Conservation (phyloP, 805 yeast genomes). For the Cyberlindnera veronae region DNA sequence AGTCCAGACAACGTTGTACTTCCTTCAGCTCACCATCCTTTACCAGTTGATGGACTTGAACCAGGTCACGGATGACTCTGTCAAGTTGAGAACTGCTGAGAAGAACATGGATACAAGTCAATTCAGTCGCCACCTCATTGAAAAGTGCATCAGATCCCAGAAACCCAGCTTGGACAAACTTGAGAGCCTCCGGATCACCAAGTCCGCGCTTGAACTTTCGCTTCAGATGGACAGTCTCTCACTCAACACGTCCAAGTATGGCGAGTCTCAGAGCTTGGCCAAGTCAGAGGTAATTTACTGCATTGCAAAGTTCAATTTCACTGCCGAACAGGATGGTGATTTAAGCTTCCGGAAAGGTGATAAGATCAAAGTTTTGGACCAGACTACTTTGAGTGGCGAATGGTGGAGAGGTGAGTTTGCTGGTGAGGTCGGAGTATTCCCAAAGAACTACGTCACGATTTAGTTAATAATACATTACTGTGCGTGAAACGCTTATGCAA, state of each 20-base stretch:
- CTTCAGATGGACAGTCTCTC: conserved; percentile 1
- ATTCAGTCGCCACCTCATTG: conserved; percentile 9
- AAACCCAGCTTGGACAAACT: conserved; percentile 1
- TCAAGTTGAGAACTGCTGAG: conserved; percentile 14
- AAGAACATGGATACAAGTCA: neutral
- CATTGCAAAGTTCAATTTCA: conserved; percentile 39
- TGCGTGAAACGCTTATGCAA: conserved; percentile 32
- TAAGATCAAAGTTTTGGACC: conserved; percentile 35
- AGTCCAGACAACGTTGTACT: conserved; percentile 32
- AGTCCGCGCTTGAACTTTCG: conserved; percentile 9
- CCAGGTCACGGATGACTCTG: conserved; percentile 9
- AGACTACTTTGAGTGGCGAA: conserved; percentile 8
- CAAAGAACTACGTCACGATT: conserved; percentile 20
- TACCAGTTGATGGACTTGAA: conserved; percentile 31
- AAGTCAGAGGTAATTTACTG: conserved; percentile 25
- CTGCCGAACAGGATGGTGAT: conserved; percentile 38
- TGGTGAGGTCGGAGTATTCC: conserved; percentile 22
- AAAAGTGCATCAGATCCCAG: conserved; percentile 5
- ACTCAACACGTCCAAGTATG: neutral
- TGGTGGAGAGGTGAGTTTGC: conserved; percentile 27
- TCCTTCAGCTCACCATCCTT: conserved; percentile 33
- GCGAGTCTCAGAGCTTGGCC: conserved; percentile 1
- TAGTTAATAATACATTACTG: neutral
- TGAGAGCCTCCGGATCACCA: conserved; percentile 7
- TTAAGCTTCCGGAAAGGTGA: conserved; percentile 43